phyloP scores from a whole-genome alignment of 2,329 filamentous ascomycete species.

The Fusarium sp. region DNA sequence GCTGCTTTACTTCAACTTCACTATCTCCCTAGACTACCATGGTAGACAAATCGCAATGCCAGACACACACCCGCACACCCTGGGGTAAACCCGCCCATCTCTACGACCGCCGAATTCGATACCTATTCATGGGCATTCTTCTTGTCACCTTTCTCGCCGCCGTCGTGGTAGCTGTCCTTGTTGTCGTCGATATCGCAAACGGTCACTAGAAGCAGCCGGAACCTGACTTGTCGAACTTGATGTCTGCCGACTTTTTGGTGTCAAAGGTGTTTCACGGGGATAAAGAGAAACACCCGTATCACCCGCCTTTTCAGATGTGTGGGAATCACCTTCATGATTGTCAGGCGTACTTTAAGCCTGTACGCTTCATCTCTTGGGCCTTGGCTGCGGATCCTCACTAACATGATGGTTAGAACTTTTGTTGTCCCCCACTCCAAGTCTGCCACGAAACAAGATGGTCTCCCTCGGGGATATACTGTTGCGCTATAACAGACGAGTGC shows the following conservation, averaged over 20 bases:
- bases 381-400: not conserved
- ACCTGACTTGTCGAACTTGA: not conserved
- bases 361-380: conserved; percentile 10
- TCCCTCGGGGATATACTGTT: conserved; percentile 26
- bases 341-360: conserved; percentile 20
- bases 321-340: conserved; percentile 22
- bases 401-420: conserved; percentile 18
- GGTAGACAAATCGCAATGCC: conserved; percentile 44
- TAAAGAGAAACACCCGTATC: not conserved
- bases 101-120: conserved; percentile 43
- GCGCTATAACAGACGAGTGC: conserved; percentile 21
- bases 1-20: not conserved
- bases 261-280: not conserved
- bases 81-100: conserved; percentile 43
- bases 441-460: conserved; percentile 20
- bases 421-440: conserved; percentile 15
- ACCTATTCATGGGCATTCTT: conserved; percentile 42
- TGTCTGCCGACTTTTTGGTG: not conserved
- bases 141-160: conserved; percentile 37
- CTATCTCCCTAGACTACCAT: conserved; percentile 21
- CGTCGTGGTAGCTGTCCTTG: conserved; percentile 35
- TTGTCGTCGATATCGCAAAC: conserved; percentile 21
- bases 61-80: conserved; percentile 46
- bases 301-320: conserved; percentile 12
- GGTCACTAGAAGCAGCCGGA: conserved; percentile 13